A percentile compares a stretch with the other conserved stretches of the same genome.
Evolutionary conservation across 768 basidiomycete species (phyloP).

Genomic region (Boletus vermiculosoides): DNA sequence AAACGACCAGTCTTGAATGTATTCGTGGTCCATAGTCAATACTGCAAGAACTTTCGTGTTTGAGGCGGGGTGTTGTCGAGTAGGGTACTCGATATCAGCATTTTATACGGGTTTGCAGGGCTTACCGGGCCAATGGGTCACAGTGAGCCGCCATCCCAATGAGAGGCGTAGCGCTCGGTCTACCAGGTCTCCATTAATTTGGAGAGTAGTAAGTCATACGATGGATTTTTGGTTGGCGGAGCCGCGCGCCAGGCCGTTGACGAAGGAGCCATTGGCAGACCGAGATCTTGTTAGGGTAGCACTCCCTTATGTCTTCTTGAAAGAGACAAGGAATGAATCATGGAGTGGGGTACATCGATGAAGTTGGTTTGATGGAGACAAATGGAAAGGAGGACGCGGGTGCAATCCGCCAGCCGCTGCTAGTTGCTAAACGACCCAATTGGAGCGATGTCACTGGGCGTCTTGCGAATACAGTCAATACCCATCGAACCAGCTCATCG

Average conservation of each 20-base stretch:
- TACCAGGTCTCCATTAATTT: background rate
- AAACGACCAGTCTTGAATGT: background rate
- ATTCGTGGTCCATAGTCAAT: background rate
- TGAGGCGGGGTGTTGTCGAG: background rate
- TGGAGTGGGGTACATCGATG: background rate
- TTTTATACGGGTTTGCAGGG: constrained; percentile 1
- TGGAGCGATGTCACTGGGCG: background rate
- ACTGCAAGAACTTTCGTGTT: background rate
- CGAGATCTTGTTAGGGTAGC: background rate
- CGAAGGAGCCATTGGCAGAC: background rate
- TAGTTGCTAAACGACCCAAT: background rate
- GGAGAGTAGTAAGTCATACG: background rate
- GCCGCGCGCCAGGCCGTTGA: constrained; percentile 1
- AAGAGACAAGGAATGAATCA: background rate
- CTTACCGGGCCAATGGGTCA: background rate
- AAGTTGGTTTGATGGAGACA: background rate
- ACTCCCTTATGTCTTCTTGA: background rate
- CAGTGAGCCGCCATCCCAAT: background rate
- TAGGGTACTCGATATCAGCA: too few species aligned
- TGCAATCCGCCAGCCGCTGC: background rate
- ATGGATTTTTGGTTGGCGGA: constrained; percentile 1
- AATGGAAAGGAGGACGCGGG: background rate
- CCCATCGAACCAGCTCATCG: constrained; percentile 11
- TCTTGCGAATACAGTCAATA: background rate
- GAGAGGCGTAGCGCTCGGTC: background rate